Evolutionary conservation across 2,329 filamentous ascomycete species (phyloP), one percentile per base, ranked within the genome.

Genomic region (Sclerotinia sclerotiorum): DNA sequence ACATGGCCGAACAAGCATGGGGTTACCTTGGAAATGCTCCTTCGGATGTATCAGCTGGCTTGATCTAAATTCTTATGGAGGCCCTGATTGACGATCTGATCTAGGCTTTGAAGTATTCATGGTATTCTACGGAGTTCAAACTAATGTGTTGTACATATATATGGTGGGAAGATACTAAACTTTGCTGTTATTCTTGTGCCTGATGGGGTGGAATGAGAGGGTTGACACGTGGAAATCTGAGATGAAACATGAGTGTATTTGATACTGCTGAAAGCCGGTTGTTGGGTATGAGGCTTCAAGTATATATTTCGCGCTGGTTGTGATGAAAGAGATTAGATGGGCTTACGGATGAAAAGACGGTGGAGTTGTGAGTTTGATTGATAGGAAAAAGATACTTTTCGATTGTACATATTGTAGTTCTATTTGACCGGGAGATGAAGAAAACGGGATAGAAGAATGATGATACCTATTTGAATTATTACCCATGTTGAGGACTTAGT

Each of bases 1-100:
- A 89, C 78, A 84, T 87, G 69, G 87, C 90, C 2, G 93, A 97
- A 81, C 85, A 88, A 77, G 93, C 84, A 79, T 95, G 92, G 90
- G 93, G 92, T 44, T 86, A 91, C 65, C 71, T 74, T n/a, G 76
- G 74, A 39, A 68, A 73, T 57, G 58, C 71, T 44, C 75, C 76
- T 58, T 73, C 74, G 39, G 73, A 66, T 42, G 21, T 60, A 58
- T 19, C 64, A 11, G 64, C 64, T 39, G 52, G 64, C 13, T 49
- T 66, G 64, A 29, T 66, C 44, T 60, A 74, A 69, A 68, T 39
- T 39, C 52, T 57, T 52, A 56, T 39, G 46, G n/a, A 54, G 2
- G 11, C 44, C 44, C 44, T 32, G 58, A 35, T 39, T 58, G 29
- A 66, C 24, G 52, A 66, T 39, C 44, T 60, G 44, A 35, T 66